Base-by-base conservation (phyloP, 345 rosid genomes). In the Citrus inodora region DNA sequence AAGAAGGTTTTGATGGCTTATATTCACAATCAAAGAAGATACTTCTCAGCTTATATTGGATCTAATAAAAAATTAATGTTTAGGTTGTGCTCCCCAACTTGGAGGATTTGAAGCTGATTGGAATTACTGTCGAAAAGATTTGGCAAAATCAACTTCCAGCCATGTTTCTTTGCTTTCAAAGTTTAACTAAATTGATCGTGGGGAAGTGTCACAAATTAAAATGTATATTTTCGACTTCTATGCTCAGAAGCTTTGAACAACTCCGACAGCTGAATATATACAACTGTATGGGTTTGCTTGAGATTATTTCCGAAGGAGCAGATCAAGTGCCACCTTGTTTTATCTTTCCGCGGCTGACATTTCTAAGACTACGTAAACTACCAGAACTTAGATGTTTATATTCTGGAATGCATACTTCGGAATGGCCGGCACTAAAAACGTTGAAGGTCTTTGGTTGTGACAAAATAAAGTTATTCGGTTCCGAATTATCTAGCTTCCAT, bases 1-100 rank as follows among this genome's bases (percentile, higher is more conserved):
- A 9, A 40, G 3, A 40, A 11, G 55, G 4, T 48, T 48, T 48
- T 40, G 46, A 40, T 48, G 19, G 14, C 55, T 13, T 48, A 1
- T 16, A 11, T 48, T 48, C 14, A 48, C 19, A 48, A 48, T 48
- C 53, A 28, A 28, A 28, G 17, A 46, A 46, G 53, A 46, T 10
- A 17, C 10, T 38, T 8, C 10, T 25, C 5, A 10, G 14, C 17
- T 11, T 3, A 14, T 3, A 48, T 48, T 40, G 3, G 55, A 48
- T 48, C 16, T 48, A 40, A 40, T 3, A 9, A 40, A 6, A 48
- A 46, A 14, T 28, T 30, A 46, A 13, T 70, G 1, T 56, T 35
- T 71, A 83, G 85, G 82, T 83, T 32, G 71, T 7, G 10, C 46
- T 79, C 28, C 82, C 85, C 21, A 70, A 64, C 19, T 61, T 79